These are phyloP conservation scores for Ophiocordyceps camponoti-saundersi DNA, from an alignment of 2,329 filamentous ascomycete species.

Conservation along the genomic window DNA sequence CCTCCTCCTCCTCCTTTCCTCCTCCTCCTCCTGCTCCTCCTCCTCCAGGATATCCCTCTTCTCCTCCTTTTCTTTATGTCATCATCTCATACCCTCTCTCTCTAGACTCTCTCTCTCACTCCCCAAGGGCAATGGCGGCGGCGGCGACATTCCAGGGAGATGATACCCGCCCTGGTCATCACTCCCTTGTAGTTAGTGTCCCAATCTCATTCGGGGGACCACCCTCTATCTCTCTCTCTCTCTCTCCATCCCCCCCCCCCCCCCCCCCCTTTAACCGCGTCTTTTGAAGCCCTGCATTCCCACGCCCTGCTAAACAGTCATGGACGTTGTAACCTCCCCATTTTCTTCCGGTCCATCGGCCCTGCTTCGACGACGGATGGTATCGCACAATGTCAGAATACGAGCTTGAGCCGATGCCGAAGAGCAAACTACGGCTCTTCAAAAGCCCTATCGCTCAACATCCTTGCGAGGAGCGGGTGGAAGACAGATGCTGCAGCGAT, in stretches of 20 bases:
- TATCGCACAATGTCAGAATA: constrained; percentile 3
- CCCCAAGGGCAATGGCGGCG: too few relatives aligned
- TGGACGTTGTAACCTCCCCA: background rate
- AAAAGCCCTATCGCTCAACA: constrained; percentile 12
- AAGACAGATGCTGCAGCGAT: background rate
- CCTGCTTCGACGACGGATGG: background rate
- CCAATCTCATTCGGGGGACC: background rate
- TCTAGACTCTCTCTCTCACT: too few relatives aligned
- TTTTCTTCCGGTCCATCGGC: background rate
- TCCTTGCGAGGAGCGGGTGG: constrained; percentile 2
- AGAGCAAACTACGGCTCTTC: constrained; percentile 13
- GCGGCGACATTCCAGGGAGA: too few relatives aligned
- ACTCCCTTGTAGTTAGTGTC: background rate
- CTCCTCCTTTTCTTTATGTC: too few relatives aligned
- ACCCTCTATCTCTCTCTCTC: background rate
- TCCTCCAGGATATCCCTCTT: too few relatives aligned
- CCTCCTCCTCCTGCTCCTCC: too few relatives aligned
- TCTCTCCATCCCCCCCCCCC: background rate
- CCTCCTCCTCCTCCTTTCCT: too few relatives aligned
- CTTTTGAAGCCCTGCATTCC: background rate
- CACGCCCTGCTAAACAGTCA: background rate
- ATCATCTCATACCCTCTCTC: too few relatives aligned
- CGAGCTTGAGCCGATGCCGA: background rate
- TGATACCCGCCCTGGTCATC: too few relatives aligned
- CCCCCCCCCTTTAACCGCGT: background rate